Conservation (phyloP, 495 filamentous ascomycete genomes). For the Patellaria atrata region DNA sequence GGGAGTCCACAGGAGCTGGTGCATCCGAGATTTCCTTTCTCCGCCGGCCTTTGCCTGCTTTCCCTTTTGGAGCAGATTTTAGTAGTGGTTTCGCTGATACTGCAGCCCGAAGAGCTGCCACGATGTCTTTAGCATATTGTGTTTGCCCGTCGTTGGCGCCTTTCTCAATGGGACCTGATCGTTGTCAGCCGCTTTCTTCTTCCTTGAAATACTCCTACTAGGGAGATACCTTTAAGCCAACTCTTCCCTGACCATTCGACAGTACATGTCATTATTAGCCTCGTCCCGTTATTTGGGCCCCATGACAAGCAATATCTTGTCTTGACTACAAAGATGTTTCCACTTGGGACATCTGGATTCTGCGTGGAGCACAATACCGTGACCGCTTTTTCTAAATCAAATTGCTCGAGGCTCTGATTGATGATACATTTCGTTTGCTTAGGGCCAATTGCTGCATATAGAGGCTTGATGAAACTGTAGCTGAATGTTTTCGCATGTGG, state of each 20-base stretch:
- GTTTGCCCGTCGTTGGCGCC: slow-evolving; percentile 83
- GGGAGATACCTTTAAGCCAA: slow-evolving; percentile 84
- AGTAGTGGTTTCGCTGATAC: slow-evolving; percentile 45
- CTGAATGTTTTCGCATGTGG: slow-evolving; percentile 56
- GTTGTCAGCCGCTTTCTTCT: neutral
- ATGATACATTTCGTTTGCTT: slow-evolving; percentile 92
- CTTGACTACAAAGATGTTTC: slow-evolving; percentile 80
- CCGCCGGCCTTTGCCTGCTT: slow-evolving; percentile 34
- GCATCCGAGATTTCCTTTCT: slow-evolving; percentile 27
- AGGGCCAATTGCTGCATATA: slow-evolving; percentile 71
- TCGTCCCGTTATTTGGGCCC: slow-evolving; percentile 71
- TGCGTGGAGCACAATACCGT: slow-evolving; percentile 55
- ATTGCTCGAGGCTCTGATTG: slow-evolving; percentile 60
- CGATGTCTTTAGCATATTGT: slow-evolving; percentile 61
- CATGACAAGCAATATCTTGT: slow-evolving; percentile 91
- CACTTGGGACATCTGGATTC: slow-evolving; percentile 89
- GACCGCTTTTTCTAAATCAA: slow-evolving; percentile 81
- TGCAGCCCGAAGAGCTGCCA: slow-evolving; percentile 55
- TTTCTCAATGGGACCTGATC: slow-evolving; percentile 78
- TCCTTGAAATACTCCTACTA: too few relatives aligned
- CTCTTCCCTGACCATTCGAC: slow-evolving; percentile 97
- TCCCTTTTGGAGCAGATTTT: slow-evolving; percentile 35
- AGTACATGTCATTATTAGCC: slow-evolving; percentile 68
- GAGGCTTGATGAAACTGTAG: slow-evolving; percentile 85
- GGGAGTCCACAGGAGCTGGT: slow-evolving; percentile 2